phyloP scores from a whole-genome alignment of 257 asterid species.

The Solanum piurae region DNA sequence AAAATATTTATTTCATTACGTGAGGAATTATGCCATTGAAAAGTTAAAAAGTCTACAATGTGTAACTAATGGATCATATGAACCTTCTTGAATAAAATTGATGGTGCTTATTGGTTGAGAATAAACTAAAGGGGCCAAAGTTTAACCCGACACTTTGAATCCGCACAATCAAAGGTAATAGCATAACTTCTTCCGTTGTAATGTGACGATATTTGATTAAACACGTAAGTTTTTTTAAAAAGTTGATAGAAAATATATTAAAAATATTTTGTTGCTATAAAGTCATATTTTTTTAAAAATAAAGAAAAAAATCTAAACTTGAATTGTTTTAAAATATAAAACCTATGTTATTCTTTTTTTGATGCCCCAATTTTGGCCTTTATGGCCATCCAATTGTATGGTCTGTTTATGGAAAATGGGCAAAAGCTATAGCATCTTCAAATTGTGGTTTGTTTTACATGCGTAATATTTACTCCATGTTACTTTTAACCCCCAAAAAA shows the following conservation, averaged over 20 bases:
- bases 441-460: not conserved
- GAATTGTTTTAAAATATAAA: not conserved
- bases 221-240: not conserved
- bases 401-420: not conserved
- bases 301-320: not conserved
- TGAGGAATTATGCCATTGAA: not conserved
- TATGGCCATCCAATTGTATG: not conserved
- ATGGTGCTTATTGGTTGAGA: not conserved
- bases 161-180: not conserved
- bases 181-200: fast-evolving
- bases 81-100: not conserved
- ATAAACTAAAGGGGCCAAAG: not conserved
- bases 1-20: not conserved
- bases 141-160: not conserved
- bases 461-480: not conserved
- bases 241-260: not conserved
- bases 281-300: not conserved
- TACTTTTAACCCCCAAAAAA: not conserved
- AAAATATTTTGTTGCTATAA: not conserved
- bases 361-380: not conserved
- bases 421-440: not conserved
- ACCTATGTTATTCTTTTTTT: not conserved
- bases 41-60: not conserved
- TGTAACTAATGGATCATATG: not conserved
- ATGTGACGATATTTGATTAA: not conserved